These are phyloP conservation scores for Venustampulla echinocandica DNA, from an alignment of 495 filamentous ascomycete species.

Conservation along the genomic window DNA sequence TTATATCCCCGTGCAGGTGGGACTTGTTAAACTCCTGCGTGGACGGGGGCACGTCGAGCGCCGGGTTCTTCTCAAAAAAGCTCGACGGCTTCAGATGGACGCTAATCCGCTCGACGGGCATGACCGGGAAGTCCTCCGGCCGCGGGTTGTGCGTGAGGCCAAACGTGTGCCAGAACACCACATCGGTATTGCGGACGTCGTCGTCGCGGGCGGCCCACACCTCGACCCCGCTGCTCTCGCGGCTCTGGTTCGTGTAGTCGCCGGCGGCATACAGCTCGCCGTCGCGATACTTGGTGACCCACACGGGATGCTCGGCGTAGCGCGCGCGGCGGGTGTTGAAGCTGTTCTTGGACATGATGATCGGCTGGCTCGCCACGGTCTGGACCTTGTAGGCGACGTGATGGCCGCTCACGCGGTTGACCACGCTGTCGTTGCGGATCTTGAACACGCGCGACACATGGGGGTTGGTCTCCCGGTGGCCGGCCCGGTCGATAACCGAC, in stretches of 20 bases:
- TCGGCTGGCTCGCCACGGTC: constrained; percentile 26
- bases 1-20: constrained; percentile 33
- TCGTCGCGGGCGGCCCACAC: constrained; percentile 30
- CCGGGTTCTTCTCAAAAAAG: constrained; percentile 69
- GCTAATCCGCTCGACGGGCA: constrained; percentile 51
- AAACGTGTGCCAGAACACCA: constrained; percentile 55
- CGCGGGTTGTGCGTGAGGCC: constrained; percentile 50
- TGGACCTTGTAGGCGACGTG: constrained; percentile 32
- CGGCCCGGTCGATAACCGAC: constrained; percentile 29
- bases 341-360: constrained; percentile 28
- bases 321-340: constrained; percentile 28
- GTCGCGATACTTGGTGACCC: constrained; percentile 31
- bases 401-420: constrained; percentile 55
- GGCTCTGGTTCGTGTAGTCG: constrained; percentile 36
- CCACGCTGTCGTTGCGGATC: constrained; percentile 59
- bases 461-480: constrained; percentile 46
- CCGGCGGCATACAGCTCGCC: constrained; percentile 33
- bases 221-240: constrained; percentile 21
- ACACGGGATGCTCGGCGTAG: constrained; percentile 31
- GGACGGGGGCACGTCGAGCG: constrained; percentile 61
- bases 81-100: constrained; percentile 59
- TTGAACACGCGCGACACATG: constrained; percentile 74
- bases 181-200: constrained; percentile 34
- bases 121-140: constrained; percentile 45
- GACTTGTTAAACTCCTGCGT: constrained; percentile 44